Evolutionary conservation across 2,329 filamentous ascomycete species (phyloP).

Genomic region (Orbilia brochopaga): DNA sequence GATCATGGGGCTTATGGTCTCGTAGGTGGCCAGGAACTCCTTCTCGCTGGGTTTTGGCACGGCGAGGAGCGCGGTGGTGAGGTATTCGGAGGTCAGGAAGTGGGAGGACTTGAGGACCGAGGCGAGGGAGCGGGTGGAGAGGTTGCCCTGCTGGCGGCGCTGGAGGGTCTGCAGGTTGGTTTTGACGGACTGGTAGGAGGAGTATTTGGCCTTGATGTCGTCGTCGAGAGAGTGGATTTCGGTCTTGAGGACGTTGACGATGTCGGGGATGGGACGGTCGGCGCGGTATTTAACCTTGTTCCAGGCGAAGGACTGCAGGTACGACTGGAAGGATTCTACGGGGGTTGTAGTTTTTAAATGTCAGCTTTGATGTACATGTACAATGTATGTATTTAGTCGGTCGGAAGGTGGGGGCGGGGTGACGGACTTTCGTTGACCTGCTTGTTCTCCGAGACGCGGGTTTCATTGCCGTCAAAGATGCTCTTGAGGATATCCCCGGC

Average conservation of each 20-base stretch:
- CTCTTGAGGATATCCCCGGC: slow-evolving; percentile 83
- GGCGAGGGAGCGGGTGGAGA: slow-evolving; percentile 91
- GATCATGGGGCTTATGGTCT: slow-evolving; percentile 86
- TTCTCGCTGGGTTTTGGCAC: slow-evolving; percentile 81
- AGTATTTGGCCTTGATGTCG: slow-evolving; percentile 92
- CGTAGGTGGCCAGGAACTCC: slow-evolving; percentile 87
- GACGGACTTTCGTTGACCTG: slow-evolving; percentile 87
- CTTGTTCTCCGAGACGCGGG: slow-evolving; percentile 83
- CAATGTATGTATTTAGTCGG: slow-evolving; percentile 1
- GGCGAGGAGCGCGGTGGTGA: slow-evolving; percentile 92
- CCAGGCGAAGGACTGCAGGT: slow-evolving; percentile 87
- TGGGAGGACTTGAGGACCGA: slow-evolving; percentile 81
- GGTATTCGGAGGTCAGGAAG: slow-evolving; percentile 88
- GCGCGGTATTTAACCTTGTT: slow-evolving; percentile 97
- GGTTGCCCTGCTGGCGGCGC: slow-evolving; percentile 83
- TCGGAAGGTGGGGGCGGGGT: slow-evolving; percentile 18
- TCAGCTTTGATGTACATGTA: neutral
- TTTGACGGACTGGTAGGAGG: slow-evolving; percentile 91
- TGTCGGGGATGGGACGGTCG: slow-evolving; percentile 84
- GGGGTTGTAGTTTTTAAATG: slow-evolving; percentile 1
- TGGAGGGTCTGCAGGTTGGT: slow-evolving; percentile 80
- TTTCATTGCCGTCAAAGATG: slow-evolving; percentile 82
- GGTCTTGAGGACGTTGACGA: slow-evolving; percentile 80
- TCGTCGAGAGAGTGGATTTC: slow-evolving; percentile 92
- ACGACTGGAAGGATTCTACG: slow-evolving; percentile 91